phyloP scores from a whole-genome alignment of 1,139 yeast species.

The Zygosaccharomyces sapae region DNA sequence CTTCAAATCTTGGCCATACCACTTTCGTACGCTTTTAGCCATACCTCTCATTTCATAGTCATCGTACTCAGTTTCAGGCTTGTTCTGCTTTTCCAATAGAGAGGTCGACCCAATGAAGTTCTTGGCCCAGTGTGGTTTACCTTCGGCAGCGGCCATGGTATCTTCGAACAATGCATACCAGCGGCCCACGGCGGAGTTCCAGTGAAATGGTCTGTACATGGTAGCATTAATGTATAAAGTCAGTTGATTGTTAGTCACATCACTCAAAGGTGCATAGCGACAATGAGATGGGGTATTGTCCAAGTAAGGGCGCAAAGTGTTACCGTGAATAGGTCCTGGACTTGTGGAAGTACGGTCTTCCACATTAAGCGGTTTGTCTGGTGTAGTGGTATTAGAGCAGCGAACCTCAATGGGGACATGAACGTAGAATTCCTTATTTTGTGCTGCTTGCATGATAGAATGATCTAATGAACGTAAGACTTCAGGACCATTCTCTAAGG shows the following conservation, averaged over 20 bases:
- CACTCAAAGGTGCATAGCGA: constrained; percentile 48
- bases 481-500: constrained; percentile 70
- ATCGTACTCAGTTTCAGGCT: constrained; percentile 38
- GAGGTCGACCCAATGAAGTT: constrained; percentile 70
- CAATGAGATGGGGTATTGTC: constrained; percentile 69
- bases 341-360: constrained; percentile 42
- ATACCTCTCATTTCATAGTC: constrained; percentile 83
- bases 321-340: constrained; percentile 81
- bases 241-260: constrained; percentile 70
- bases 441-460: constrained; percentile 59
- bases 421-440: constrained; percentile 62
- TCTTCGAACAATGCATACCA: constrained; percentile 87
- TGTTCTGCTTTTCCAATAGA: constrained; percentile 35
- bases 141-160: constrained; percentile 70
- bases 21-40: constrained; percentile 58
- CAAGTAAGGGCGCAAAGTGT: constrained; percentile 70
- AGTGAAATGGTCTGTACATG: constrained; percentile 86
- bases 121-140: constrained; percentile 99
- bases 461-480: constrained; percentile 61
- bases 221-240: constrained; percentile 90
- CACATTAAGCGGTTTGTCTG: constrained; percentile 40
- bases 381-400: constrained; percentile 76
- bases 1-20: constrained; percentile 74
- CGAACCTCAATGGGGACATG: constrained; percentile 96
- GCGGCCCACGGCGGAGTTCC: constrained; percentile 65